phyloP scores from a whole-genome alignment of 495 filamentous ascomycete genomes.

The Chlorociboria aeruginascens region DNA sequence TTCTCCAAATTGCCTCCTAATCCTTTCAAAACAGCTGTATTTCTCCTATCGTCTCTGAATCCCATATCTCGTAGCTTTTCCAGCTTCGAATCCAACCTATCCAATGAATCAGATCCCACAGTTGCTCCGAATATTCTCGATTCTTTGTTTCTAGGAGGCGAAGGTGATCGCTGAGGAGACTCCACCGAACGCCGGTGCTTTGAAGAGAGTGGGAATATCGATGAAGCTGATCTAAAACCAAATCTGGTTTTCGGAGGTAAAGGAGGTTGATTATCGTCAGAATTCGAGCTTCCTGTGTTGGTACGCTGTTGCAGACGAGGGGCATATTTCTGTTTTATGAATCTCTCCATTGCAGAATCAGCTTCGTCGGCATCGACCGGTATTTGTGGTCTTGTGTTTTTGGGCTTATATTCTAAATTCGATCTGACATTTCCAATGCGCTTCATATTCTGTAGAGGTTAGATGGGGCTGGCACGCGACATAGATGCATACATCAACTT shows the following conservation, averaged over 20 bases:
- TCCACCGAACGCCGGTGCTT: constrained; percentile 30
- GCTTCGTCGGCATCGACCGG: constrained; percentile 85
- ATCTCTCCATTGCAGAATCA: constrained; percentile 85
- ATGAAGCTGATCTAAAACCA: constrained; percentile 64
- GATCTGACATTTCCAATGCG: constrained; percentile 73
- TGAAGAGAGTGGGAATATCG: constrained; percentile 43
- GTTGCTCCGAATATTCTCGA: constrained; percentile 15
- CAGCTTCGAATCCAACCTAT: constrained; percentile 56
- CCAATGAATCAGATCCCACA: constrained; percentile 16
- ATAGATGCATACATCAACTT: constrained; percentile 67
- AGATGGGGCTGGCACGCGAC: constrained; percentile 13
- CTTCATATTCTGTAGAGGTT: constrained; percentile 65
- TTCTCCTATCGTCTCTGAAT: constrained; percentile 73
- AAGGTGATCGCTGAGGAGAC: constrained; percentile 12
- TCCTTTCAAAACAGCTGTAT: constrained; percentile 64
- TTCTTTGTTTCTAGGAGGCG: constrained; percentile 23
- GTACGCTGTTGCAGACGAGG: constrained; percentile 22
- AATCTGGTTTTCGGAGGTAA: constrained; percentile 80
- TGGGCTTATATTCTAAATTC: constrained; percentile 81
- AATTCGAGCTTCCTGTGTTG: constrained; percentile 33
- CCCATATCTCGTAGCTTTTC: constrained; percentile 80
- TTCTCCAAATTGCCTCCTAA: constrained; percentile 74
- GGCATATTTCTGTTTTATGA: constrained; percentile 82
- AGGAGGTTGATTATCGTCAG: constrained; percentile 58
- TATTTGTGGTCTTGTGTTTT: constrained; percentile 64